Percentiles rank a stretch among this genome's conserved stretches.
These are phyloP conservation scores for Phialophora verrucosa DNA, from an alignment of 2,329 filamentous ascomycete genomes.

Conservation along the genomic window DNA sequence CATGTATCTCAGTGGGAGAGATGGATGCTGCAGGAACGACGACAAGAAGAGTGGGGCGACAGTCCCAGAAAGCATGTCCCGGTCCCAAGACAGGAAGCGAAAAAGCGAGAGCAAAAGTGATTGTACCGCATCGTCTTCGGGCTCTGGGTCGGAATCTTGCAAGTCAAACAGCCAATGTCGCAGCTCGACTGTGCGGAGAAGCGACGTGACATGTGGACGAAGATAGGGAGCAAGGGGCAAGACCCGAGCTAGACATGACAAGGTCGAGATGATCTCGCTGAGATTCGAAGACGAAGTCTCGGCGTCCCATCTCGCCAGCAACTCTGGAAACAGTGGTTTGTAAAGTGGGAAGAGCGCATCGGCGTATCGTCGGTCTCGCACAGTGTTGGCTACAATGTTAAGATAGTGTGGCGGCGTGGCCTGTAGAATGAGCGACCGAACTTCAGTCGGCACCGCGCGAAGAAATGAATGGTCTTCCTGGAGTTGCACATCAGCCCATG, in stretches of 20 bases:
- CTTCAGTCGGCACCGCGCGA: slow-evolving; percentile 71
- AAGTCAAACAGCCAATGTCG: slow-evolving; percentile 6
- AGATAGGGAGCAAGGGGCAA: slow-evolving; percentile 37
- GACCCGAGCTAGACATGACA: slow-evolving; percentile 42
- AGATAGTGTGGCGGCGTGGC: slow-evolving; percentile 70
- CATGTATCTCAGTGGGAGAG: slow-evolving; percentile 73
- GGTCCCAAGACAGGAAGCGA: slow-evolving; percentile 79
- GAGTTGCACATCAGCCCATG: slow-evolving; percentile 45
- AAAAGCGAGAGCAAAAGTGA: slow-evolving; percentile 71
- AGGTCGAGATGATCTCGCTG: slow-evolving; percentile 40
- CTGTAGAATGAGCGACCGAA: slow-evolving; percentile 69
- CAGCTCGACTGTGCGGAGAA: slow-evolving; percentile 20
- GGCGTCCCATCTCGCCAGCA: slow-evolving; percentile 77
- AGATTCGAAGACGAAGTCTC: slow-evolving; percentile 33
- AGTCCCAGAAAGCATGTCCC: slow-evolving; percentile 67
- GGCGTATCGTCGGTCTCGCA: slow-evolving; percentile 72
- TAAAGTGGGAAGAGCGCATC: slow-evolving; percentile 76
- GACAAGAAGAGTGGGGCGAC: slow-evolving; percentile 72
- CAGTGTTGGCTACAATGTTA: slow-evolving; percentile 70
- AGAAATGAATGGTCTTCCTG: slow-evolving; percentile 59
- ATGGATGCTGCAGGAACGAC: slow-evolving; percentile 65
- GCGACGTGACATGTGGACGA: slow-evolving; percentile 23
- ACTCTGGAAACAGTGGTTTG: slow-evolving; percentile 76
- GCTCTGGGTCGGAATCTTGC: slow-evolving; percentile 6
- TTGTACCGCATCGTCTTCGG: slow-evolving; percentile 50